Percentiles rank a stretch among this genome's conserved stretches.
phyloP scores from a whole-genome alignment of 1,139 yeast species.

The Pichia sp. region DNA sequence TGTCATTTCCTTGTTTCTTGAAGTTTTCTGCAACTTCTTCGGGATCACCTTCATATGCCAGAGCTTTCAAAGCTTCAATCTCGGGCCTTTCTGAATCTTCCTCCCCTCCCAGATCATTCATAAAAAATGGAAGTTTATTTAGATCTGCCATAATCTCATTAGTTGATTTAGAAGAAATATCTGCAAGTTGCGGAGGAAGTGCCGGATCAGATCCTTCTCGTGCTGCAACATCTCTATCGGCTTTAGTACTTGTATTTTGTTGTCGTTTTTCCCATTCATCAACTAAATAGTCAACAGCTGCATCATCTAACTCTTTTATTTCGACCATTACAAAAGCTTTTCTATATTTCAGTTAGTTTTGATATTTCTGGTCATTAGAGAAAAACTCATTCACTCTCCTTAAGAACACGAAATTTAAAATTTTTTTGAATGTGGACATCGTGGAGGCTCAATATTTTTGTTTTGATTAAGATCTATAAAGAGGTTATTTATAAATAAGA shows the following conservation, averaged over 20 bases:
- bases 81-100: slow-evolving; percentile 69
- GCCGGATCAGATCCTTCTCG: slow-evolving; percentile 53
- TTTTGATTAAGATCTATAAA: neutral
- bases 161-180: slow-evolving; percentile 55
- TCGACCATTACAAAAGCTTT: slow-evolving; percentile 28
- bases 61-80: slow-evolving; percentile 81
- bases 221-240: slow-evolving; percentile 26
- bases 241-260: slow-evolving; percentile 34
- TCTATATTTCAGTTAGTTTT: too few relatives aligned
- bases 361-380: too few relatives aligned
- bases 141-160: slow-evolving; percentile 76
- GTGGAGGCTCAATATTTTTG: neutral
- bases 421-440: too few relatives aligned
- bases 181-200: slow-evolving; percentile 75
- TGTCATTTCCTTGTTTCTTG: slow-evolving; percentile 88
- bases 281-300: slow-evolving; percentile 16
- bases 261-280: slow-evolving; percentile 43
- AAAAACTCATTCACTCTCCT: neutral
- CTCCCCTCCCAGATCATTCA: slow-evolving; percentile 76
- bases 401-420: too few relatives aligned
- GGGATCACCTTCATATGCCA: slow-evolving; percentile 95
- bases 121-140: slow-evolving; percentile 85
- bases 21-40: slow-evolving; percentile 85
- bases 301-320: slow-evolving; percentile 22
- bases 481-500: too few relatives aligned